Evolutionary conservation across 1,139 yeast species (phyloP), one percentile per base, ranked within the genome.

Genomic region (Kazachstania sp.): DNA sequence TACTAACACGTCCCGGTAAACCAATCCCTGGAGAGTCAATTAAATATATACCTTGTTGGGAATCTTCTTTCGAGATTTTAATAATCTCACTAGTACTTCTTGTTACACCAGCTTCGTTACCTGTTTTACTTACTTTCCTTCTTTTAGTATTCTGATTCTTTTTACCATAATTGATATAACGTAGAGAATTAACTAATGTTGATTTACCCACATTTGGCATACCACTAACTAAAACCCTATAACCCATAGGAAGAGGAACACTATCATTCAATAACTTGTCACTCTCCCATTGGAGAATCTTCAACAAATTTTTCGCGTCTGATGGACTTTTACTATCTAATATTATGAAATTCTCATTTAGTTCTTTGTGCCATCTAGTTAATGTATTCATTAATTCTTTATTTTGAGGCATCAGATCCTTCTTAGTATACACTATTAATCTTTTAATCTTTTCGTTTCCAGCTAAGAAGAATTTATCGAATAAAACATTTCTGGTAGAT

Each of bases 191-290:
- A 12, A 90, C 83, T 48, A 92, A 67, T 0, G 95, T 84, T n/a
- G 95, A 86, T 64, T 92, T 92, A 1, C 98, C 98, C n/a, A 88
- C 95, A 63, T 92, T 92, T 1, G 98, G 98, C 95, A 92, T 86
- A 0, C 98, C 98, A 11, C 85, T 81, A 43, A 92, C 79, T 71
- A 90, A 72, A 45, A 85, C 65, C 35, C 90, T 68, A 44, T 85
- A 69, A 0, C 98, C 97, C 47, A 88, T 67, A 0, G 97, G 97
- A 0, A 95, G 92, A 1, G 83, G 80, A 0, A 90, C 80, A 6
- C 63, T 65, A 73, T 45, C 39, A 20, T 48, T 34, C 34, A 49
- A 51, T 38, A 54, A 40, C 15, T 50, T 35, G 30, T 54, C 19
- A 36, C 49, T 55, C 47, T 70, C 68, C 48, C 71, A 67, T 39